Evolutionary conservation across 257 asterid genomes (phyloP), one percentile per base, ranked within the genome.

Genomic region (Plantago elongata): DNA sequence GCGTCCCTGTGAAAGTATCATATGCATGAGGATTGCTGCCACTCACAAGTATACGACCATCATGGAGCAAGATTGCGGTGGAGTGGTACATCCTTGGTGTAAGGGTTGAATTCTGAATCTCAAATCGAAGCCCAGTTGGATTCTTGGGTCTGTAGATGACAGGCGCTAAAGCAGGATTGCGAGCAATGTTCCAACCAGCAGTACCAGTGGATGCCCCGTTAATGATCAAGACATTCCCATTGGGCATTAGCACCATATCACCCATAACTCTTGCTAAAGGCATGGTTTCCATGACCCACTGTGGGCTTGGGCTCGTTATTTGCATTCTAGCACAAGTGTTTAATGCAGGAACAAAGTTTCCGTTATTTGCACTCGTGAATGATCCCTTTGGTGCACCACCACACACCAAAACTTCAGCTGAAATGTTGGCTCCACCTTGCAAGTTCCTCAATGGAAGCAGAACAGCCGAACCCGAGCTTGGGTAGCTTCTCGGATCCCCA

Each of bases 61-160:
- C 54, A 7, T 11, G 54, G 11, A 49, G 15, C 11, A 49, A 13
- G 2, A 49, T 5, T 15, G 54, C 54, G 9, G 54, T 9, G 10
- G 54, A 49, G 54, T 49, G 54, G 54, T 49, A 49, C 54, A 49
- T 49, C n/a, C 54, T 49, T 49, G 27, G 54, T 5, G 9, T 49
- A 29, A 17, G 5, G 17, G 27, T 49, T 2, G 54, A 18, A 49
- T 49, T 49, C 22, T n/a, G 17, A n/a, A 49, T 9, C 11, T 5
- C 54, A 17, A 49, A 49, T 15, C 54, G 14, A 3, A 18, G 54
- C 9, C 54, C 27, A 10, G 9, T n/a, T 18, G 22, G 15, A n/a
- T 49, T 49, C 54, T 49, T 9, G 27, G 54, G 54, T 10, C 7
- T n/a, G 4, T 49, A 49, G 9, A 49, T 16, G 17, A 49, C n/a